Conservation (phyloP, 1,139 yeast species). For the Suhomyces chickasaworum region DNA sequence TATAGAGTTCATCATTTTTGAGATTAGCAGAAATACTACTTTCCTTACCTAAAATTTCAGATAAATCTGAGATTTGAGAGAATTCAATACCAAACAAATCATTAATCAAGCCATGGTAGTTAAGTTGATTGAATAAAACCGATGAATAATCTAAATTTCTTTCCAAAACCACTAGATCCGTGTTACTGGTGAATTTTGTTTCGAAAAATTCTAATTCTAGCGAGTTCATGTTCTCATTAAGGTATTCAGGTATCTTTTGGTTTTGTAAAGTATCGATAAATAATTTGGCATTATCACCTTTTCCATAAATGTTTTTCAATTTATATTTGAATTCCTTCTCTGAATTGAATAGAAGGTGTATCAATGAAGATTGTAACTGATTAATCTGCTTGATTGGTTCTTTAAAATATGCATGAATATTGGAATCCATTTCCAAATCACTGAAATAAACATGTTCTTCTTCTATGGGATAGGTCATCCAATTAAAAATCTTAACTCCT, state of each 20-base stretch:
- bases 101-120: constrained; percentile 80
- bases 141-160: constrained; percentile 74
- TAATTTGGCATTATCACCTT: constrained; percentile 42
- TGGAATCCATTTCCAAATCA: constrained; percentile 15
- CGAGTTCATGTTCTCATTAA: constrained; percentile 31
- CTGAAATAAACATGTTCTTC: constrained; percentile 22
- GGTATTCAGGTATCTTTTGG: constrained; percentile 31
- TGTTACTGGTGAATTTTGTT: constrained; percentile 41
- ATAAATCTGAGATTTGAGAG: constrained; percentile 25
- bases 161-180: constrained; percentile 75
- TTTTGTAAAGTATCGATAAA: constrained; percentile 30
- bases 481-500: constrained; percentile 31
- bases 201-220: constrained; percentile 42
- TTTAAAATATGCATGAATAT: constrained; percentile 33
- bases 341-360: constrained; percentile 24
- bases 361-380: constrained; percentile 27
- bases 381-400: constrained; percentile 40
- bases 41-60: constrained; percentile 15
- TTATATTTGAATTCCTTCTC: constrained; percentile 27
- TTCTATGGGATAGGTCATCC: constrained; percentile 39
- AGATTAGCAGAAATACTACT: constrained; percentile 4
- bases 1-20: constrained; percentile 21
- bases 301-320: constrained; percentile 40
- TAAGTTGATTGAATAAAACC: constrained; percentile 72
- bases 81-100: constrained; percentile 56